phyloP scores from a whole-genome alignment of 345 rosid genomes.

The Acer campestre region DNA sequence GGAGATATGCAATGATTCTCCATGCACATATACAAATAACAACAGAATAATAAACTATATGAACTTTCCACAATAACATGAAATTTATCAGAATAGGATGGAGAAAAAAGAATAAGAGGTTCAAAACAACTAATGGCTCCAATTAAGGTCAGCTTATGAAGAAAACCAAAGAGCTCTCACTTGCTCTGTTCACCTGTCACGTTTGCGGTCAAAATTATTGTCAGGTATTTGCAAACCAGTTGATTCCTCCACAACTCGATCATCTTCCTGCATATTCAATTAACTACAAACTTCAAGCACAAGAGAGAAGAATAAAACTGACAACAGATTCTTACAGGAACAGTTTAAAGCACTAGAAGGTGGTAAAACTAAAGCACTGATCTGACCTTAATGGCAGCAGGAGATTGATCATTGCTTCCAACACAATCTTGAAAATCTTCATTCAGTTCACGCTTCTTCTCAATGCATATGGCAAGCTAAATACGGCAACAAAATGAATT shows the following conservation, averaged over 20 bases:
- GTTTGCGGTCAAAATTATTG: conserved; percentile 50
- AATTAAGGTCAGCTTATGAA: conserved; percentile 27
- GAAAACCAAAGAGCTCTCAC: conserved; percentile 83
- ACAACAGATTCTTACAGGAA: conserved; percentile 10
- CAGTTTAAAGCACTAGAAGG: conserved; percentile 19
- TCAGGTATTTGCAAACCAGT: conserved; percentile 30
- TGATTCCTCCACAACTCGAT: conserved; percentile 33
- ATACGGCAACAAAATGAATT: conserved; percentile 27
- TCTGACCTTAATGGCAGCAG: conserved; percentile 42
- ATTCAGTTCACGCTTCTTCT: conserved; percentile 74
- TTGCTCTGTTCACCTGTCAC: conserved; percentile 90
- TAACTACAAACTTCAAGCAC: conserved; percentile 25
- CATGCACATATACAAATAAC: conserved; percentile 11
- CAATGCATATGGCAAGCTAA: conserved; percentile 95
- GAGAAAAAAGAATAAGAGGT: conserved; percentile 7
- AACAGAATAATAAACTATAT: conserved; percentile 1
- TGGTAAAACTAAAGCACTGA: conserved; percentile 26
- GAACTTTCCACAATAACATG: background rate
- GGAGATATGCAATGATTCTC: background rate
- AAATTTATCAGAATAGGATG: conserved; percentile 1
- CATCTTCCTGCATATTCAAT: conserved; percentile 62
- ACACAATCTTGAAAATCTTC: conserved; percentile 86
- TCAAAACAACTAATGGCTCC: background rate
- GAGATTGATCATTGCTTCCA: conserved; percentile 58
- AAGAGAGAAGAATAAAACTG: conserved; percentile 12